Base-by-base conservation (phyloP, 768 basidiomycete genomes). In the Kwoniella sp. region DNA sequence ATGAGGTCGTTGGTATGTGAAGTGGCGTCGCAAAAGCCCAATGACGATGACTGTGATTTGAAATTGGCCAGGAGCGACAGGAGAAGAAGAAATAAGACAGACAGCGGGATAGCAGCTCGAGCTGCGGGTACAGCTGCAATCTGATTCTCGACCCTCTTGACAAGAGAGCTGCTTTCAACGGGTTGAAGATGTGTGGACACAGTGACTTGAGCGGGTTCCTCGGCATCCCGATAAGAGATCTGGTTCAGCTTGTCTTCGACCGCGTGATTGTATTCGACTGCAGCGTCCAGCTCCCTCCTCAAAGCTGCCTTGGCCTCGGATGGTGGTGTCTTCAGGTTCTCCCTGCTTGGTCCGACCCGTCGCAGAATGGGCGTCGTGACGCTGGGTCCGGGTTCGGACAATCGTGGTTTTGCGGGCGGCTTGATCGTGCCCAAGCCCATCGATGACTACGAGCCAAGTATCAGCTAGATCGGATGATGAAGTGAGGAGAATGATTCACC, bases 1-100 rank as follows among this genome's bases (percentile, higher is more conserved):
- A 81, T 54, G 55, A 77, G 57, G 22, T 73, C 48, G 69, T 82
- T 82, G 34, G 75, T 72, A 3, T 28, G 41, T 2, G 70, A 58
- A 22, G 45, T 63, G 0, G 81, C 61, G 65, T 83, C 82, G 73
- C 82, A 83, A 73, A 74, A 83, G 1, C 82, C 82, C 50, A 79
- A 69, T 11, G 67, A 22, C 20, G 72, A 58, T 2, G 76, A 76
- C 23, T 72, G 66, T 1, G 57, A n/a, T 37, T 75, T 75, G 66
- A 69, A 75, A 34, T 69, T 73, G 9, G 65, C 72, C 30, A 76
- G 26, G 28, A 72, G 62, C 23, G 67, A 59, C 8, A 75, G 57
- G 25, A 75, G 68, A 2, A 70, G 51, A 13, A 78, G 56, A 61
- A 78, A 69, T 17, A 78, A 58, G 1, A 62, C 55, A 11, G 70